Conservation (phyloP, 192 early-diverging fungal genomes). For the Geranomyces variabilis region DNA sequence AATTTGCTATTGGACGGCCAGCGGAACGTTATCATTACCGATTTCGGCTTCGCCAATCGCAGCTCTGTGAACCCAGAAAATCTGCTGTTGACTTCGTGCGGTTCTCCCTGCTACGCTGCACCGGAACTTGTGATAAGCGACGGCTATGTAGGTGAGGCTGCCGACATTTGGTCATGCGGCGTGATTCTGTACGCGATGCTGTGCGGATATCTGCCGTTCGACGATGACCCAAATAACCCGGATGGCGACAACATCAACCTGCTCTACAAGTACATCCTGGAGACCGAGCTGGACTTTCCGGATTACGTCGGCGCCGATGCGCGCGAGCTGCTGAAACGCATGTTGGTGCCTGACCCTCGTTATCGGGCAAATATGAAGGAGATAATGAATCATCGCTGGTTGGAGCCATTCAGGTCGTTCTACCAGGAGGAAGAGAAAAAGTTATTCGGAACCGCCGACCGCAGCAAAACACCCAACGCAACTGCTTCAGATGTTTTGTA, state of each 20-base stretch:
- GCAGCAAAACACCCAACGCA: not conserved
- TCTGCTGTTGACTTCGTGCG: slow-evolving; percentile 92
- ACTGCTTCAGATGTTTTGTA: not conserved
- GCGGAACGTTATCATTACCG: slow-evolving; percentile 93
- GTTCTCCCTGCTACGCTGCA: slow-evolving; percentile 98
- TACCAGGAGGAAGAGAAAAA: slow-evolving; percentile 35
- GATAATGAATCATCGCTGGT: slow-evolving; percentile 52
- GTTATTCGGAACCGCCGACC: slow-evolving; percentile 12
- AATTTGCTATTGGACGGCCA: slow-evolving; percentile 91
- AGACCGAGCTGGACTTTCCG: slow-evolving; percentile 60
- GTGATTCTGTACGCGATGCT: slow-evolving; percentile 84
- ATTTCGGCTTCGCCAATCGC: slow-evolving; percentile 98
- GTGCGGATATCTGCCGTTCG: slow-evolving; percentile 66
- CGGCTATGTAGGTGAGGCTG: slow-evolving; percentile 91
- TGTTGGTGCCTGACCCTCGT: slow-evolving; percentile 59
- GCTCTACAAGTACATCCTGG: slow-evolving; percentile 65
- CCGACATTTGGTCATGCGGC: slow-evolving; percentile 98
- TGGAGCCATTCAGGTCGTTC: slow-evolving; percentile 40
- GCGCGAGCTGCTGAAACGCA: slow-evolving; percentile 48
- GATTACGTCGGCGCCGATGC: slow-evolving; percentile 50
- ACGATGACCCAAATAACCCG: slow-evolving; percentile 66
- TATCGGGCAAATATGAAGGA: slow-evolving; percentile 55
- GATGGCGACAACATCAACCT: slow-evolving; percentile 63
- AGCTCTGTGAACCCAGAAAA: slow-evolving; percentile 62
- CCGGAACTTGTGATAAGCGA: slow-evolving; percentile 98